Evolutionary conservation across 768 basidiomycete genomes (phyloP), one percentile per base, ranked within the genome.

Genomic region (Boletus patriciae): DNA sequence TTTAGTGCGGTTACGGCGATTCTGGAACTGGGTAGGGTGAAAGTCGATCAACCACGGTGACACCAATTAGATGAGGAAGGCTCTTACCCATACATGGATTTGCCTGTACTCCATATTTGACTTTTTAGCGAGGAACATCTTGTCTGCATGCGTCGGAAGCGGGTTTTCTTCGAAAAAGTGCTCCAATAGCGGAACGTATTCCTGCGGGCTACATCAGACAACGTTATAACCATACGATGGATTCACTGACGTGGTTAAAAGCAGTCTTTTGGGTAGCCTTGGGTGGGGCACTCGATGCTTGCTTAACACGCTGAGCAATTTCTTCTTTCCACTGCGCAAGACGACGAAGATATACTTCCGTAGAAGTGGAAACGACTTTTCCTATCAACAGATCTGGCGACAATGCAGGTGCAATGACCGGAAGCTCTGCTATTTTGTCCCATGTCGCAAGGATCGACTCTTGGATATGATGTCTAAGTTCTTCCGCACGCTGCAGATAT

Each of bases 41-140:
- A 50, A 29, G 9, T 34, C 2, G 3, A 12, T 37, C 10, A 46
- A 50, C 1, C n/a, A 12, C 0, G 0, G 12, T 23, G 1, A 31
- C n/a, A 7, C 2, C 2, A 0, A 16, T 6, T 3, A 15, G 1
- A 23, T 0, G 3, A 1, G 15, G 1, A 8, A 21, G 0, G 6
- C 33, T 11, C 61, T 37, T 1, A 63, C 62, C 62, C 62, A 63
- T 9, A 60, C 54, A n/a, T 63, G 62, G 0, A 63, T 61, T 64
- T 63, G 62, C 16, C 36, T 55, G 6, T 64, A 63, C 0, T 54
- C 3, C 58, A 63, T 63, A 0, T 50, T 29, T 0, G 62, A 52
- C 4, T 55, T 59, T 0, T 53, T 36, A 2, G 62, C 58, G 1
- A 63, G 62, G 15, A 64, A 64, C 0, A 44, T 0, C 3, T 63